Conservation (phyloP, 2,329 filamentous ascomycete genomes). For the Whalleya microplaca region DNA sequence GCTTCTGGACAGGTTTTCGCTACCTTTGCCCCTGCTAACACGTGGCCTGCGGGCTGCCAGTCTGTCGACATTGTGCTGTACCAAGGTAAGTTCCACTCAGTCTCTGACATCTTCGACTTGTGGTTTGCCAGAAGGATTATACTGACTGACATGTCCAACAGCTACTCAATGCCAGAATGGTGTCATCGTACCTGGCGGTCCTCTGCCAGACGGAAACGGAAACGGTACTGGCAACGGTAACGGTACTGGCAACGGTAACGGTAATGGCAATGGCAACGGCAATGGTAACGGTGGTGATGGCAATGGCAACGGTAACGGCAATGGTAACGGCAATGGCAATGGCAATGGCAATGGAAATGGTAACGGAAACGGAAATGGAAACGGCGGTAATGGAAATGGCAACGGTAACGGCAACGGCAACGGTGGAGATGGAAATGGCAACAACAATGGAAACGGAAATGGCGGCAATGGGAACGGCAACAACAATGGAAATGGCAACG, state of each 20-base stretch:
- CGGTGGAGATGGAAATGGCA: background rate
- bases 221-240: background rate
- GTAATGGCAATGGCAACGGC: background rate
- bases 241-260: background rate
- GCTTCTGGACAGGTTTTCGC: constrained; percentile 25
- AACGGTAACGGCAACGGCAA: background rate
- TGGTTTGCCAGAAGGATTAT: background rate
- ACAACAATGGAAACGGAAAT: background rate
- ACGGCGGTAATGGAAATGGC: background rate
- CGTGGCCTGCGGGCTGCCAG: constrained; percentile 24
- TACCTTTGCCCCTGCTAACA: constrained; percentile 17
- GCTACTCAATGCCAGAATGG: constrained; percentile 1
- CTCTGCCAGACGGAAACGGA: background rate
- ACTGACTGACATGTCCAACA: background rate
- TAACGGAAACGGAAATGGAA: background rate
- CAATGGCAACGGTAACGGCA: no score
- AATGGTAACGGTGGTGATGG: background rate
- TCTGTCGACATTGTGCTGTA: constrained; percentile 21
- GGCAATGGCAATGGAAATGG: no score
- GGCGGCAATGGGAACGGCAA: background rate
- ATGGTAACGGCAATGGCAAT: no score
- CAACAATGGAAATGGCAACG: background rate
- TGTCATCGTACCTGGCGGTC: background rate
- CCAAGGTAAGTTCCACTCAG: background rate
- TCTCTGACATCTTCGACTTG: no score